phyloP scores from a whole-genome alignment of 73 alveolate species.

The Durusdinium trenchii region DNA sequence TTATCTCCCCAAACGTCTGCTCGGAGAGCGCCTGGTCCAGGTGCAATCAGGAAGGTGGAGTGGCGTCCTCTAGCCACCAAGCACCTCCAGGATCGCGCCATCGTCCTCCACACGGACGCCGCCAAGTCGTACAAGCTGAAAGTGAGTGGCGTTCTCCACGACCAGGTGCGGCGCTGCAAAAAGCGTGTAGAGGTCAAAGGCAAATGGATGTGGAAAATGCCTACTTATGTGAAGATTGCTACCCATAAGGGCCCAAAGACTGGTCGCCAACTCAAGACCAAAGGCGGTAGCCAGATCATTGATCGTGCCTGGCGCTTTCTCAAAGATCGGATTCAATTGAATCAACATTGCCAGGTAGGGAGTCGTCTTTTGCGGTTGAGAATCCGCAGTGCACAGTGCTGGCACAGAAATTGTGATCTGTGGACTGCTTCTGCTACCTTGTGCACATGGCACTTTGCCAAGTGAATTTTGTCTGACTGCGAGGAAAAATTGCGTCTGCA shows the following conservation, averaged over 20 bases:
- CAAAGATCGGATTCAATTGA: not conserved
- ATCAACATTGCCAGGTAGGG: not conserved
- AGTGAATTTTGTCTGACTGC: too few species aligned
- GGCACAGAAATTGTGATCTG: not conserved
- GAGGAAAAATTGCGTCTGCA: too few species aligned
- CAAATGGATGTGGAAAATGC: not conserved
- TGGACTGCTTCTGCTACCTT: not conserved
- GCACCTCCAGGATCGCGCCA: not conserved
- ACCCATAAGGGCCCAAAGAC: not conserved
- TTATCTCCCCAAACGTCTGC: too few species aligned
- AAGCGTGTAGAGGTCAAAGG: not conserved
- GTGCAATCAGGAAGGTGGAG: not conserved
- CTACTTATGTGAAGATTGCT: not conserved
- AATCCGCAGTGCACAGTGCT: not conserved
- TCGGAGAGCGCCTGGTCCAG: too few species aligned
- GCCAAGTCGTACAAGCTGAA: not conserved
- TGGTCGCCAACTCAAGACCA: not conserved
- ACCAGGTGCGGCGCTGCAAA: not conserved
- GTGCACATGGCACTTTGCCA: too few species aligned
- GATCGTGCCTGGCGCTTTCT: not conserved
- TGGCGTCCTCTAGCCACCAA: not conserved
- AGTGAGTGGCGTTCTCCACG: not conserved
- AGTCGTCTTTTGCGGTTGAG: not conserved
- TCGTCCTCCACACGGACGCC: not conserved
- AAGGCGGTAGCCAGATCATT: not conserved